Evolutionary conservation across 805 yeast genomes (phyloP), one percentile per base, ranked within the genome.

Genomic region (Myxozyma geophila): DNA sequence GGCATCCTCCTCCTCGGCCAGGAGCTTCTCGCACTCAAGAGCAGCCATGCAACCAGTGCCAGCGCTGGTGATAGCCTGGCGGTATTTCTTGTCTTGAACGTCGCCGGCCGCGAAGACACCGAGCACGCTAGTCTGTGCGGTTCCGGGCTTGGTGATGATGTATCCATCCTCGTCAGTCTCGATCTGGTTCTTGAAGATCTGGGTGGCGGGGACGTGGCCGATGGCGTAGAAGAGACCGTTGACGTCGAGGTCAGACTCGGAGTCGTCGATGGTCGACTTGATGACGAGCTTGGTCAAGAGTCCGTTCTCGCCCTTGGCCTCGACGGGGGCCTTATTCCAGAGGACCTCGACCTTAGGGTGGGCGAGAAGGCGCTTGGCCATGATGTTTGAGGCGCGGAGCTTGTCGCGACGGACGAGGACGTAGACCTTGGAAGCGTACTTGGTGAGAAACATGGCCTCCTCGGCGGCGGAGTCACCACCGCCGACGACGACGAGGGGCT

Each of bases 401-500:
- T 83, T 84, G 78, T 93, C 98, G 78, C 93, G 91, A 84, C 99
- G 91, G 58, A 95, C 98, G 72, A 95, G 82, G 77, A 95, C 81
- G 78, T 80, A 91, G 62, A 95, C 99, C 82, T 95, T 95, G 59
- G 98, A 91, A 68, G 96, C 99, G 79, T 95, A 95, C 79, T 95
- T 95, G 73, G 99, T 95, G 77, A 95, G 83, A 80, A 95, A 95
- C 70, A 90, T 81, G 39, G 99, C 99, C 81, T 95, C 99, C 81
- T 95, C 99, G 79, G 98, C 96, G 19, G 99, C 99, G 70, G 98
- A 92, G 79, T 95, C 99, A 78, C 99, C 99, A 71, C 99, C 99
- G 65, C 99, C 99, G 71, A 95, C 82, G 62, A 95, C 99, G 33
- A 97, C 98, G 76, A 95, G 85, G 46, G 99, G 98, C 80, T 92